Conservation (phyloP, 768 basidiomycete genomes). For the Pleurotus eryngii region DNA sequence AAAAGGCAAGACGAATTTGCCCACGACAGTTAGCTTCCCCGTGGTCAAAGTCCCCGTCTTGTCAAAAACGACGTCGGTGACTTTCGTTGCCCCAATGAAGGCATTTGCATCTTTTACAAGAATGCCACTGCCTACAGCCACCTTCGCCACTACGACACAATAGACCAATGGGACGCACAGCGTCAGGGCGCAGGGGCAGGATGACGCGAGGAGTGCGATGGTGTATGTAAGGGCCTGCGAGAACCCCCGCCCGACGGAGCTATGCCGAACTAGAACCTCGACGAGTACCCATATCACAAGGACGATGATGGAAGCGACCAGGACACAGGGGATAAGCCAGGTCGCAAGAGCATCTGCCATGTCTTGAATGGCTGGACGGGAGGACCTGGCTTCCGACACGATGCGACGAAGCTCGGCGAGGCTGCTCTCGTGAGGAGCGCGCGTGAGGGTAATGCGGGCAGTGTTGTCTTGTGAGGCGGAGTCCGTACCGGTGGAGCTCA, state of each 20-base stretch:
- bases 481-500: constrained; percentile 23
- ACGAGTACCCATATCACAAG: too few relatives aligned
- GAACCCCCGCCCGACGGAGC: too few relatives aligned
- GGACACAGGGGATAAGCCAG: constrained; percentile 42
- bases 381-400: constrained; percentile 32
- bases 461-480: constrained; percentile 8
- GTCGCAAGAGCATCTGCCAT: constrained; percentile 48
- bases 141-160: too few relatives aligned
- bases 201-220: too few relatives aligned
- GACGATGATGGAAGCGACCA: too few relatives aligned
- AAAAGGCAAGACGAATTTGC: neutral
- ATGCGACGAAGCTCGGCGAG: constrained; percentile 33
- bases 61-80: constrained; percentile 49
- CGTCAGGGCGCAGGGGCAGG: too few relatives aligned
- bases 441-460: constrained; percentile 30
- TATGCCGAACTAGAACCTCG: too few relatives aligned
- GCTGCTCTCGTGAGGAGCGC: constrained; percentile 37
- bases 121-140: constrained; percentile 14
- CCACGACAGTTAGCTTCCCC: constrained; percentile 37
- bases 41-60: constrained; percentile 59
- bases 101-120: constrained; percentile 36
- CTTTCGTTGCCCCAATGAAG: constrained; percentile 39
- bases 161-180: too few relatives aligned
- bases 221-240: too few relatives aligned
- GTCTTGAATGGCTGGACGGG: constrained; percentile 35